Evolutionary conservation across 106 monocot species (phyloP).

Genomic region (Posidonia australis): DNA sequence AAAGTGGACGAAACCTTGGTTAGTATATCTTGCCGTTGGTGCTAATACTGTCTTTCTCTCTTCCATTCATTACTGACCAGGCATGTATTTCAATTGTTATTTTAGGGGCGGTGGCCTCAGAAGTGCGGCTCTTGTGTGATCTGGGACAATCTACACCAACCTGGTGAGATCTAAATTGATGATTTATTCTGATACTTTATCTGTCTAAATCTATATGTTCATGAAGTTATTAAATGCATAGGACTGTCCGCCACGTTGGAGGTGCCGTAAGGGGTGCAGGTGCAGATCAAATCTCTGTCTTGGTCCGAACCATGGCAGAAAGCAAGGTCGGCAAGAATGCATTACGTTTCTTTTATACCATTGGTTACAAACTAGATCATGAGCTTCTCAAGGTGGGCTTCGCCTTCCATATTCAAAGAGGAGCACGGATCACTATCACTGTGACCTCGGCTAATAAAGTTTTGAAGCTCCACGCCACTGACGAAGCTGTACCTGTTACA

Average conservation of each 20-base stretch:
- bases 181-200: neutral
- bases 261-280: conserved; percentile 90
- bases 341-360: conserved; percentile 67
- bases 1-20: conserved; percentile 91
- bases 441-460: conserved; percentile 75
- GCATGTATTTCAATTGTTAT: neutral
- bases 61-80: neutral
- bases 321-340: conserved; percentile 82
- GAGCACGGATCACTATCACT: conserved; percentile 48
- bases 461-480: conserved; percentile 64
- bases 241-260: conserved; percentile 90
- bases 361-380: conserved; percentile 91
- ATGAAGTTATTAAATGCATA: conserved; percentile 10
- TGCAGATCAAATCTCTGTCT: conserved; percentile 80
- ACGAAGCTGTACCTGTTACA: conserved; percentile 76
- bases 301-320: conserved; percentile 70
- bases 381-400: conserved; percentile 84
- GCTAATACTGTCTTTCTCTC: neutral
- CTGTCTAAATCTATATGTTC: neutral
- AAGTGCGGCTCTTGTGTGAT: conserved; percentile 82
- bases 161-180: conserved; percentile 38
- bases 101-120: conserved; percentile 63
- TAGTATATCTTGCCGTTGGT: neutral
- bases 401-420: conserved; percentile 55
- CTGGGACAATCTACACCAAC: conserved; percentile 55